A percentile compares a stretch with the other conserved stretches of the same genome.
Conservation (phyloP, 495 filamentous ascomycete species). For the Aspergillus affinis region DNA sequence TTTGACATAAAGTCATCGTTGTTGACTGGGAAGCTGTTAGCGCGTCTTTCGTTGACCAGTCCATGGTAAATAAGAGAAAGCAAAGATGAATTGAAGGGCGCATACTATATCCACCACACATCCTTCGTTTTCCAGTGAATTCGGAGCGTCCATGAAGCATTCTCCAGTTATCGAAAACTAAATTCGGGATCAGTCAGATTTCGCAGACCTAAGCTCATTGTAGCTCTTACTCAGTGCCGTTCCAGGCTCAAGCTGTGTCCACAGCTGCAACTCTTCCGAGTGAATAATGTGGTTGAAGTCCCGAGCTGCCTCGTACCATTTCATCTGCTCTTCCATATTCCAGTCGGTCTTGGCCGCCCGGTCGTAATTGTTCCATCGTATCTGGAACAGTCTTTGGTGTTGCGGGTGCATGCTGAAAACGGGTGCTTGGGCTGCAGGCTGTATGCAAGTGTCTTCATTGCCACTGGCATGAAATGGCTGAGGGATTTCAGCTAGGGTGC, state of each 20-base stretch:
- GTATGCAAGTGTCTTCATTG: conserved; percentile 76
- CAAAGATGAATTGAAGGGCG: conserved; percentile 15
- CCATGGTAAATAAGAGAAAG: neutral
- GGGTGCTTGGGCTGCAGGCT: conserved; percentile 58
- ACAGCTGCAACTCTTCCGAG: conserved; percentile 56
- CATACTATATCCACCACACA: conserved; percentile 88
- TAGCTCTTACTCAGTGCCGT: conserved; percentile 64
- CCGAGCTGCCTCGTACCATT: conserved; percentile 77
- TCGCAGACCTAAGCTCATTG: neutral
- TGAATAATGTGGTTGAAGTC: conserved; percentile 62
- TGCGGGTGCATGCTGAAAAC: conserved; percentile 58
- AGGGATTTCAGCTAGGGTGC: conserved; percentile 46
- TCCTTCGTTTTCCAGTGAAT: conserved; percentile 79
- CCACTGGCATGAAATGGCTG: conserved; percentile 80
- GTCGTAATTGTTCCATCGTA: conserved; percentile 94
- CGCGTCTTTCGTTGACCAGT: conserved; percentile 18
- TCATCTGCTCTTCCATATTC: conserved; percentile 34
- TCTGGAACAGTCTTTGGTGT: conserved; percentile 50
- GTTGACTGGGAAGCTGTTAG: conserved; percentile 56
- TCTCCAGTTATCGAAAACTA: conserved; percentile 95
- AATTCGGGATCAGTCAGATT: conserved; percentile 11
- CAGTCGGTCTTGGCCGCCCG: conserved; percentile 56
- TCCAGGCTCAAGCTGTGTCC: conserved; percentile 78
- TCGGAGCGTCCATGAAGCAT: conserved; percentile 80
- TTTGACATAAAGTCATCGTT: conserved; percentile 83